Base-by-base conservation (phyloP, 2,329 filamentous ascomycete genomes). In the Claviceps sp. region DNA sequence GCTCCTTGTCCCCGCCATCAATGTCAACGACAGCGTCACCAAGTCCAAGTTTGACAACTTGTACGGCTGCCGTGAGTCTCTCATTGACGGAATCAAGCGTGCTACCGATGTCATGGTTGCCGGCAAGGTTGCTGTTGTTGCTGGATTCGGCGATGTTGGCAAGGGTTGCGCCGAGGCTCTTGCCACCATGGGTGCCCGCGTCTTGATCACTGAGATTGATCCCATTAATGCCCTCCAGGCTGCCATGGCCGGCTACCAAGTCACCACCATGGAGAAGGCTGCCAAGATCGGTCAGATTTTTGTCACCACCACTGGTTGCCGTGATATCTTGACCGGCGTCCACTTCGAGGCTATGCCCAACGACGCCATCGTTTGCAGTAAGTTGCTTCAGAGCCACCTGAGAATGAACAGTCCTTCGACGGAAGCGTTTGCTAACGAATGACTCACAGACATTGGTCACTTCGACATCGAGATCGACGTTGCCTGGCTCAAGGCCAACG, bases 31-130 rank as follows among this genome's bases (percentile, higher is more conserved):
- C 83, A 90, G 86, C 54, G 91, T 98, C 69, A 98, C 93, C 74
- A 98, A 97, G 85, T 95, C 89, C 76, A 98, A 98, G 83, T 98
- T 98, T 72, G 93, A 97, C 83, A 98, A 98, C 85, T 78, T 97
- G 60, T 98, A 97, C 82, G 91, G 93, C 68, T 97, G 93, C 88
- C 85, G 89, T 71, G 93, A 97, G 79, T 96, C 91, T 58, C 86
- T 98, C 64, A 84, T 98, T 66, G 93, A 98, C 72, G 93, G 93
- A 72, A 97, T 98, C 84, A 98, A 97, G 87, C 91, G 91, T 78
- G 91, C 93, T 64, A 98, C 93, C 72, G 91, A 98, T 78, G 93
- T 97, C 74, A 98, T 98, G 93, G 91, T 97, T 79, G 93, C 93
- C 68, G 93, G 93, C 72, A 97, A 98, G 86, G 83, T 96, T 66